These are phyloP conservation scores for Rubia tinctorum DNA, from an alignment of 305 asterid species.

Conservation along the genomic window DNA sequence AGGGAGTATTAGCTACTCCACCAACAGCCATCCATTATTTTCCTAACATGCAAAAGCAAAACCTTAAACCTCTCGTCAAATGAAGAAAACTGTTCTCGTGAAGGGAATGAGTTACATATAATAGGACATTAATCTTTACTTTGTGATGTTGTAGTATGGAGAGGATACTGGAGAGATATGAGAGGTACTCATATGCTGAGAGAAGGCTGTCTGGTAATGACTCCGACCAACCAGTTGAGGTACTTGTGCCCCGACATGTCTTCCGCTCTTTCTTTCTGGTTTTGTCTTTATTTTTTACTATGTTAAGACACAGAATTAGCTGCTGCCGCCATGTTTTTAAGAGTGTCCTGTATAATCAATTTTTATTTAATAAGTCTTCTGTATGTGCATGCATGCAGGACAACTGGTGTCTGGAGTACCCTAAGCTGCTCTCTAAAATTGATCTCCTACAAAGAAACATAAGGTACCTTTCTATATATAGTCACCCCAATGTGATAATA, in stretches of 20 bases:
- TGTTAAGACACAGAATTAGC: neutral
- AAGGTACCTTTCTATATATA: slow-evolving; percentile 35
- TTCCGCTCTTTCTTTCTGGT: neutral
- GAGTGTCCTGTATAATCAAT: neutral
- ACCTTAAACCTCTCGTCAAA: too few relatives aligned
- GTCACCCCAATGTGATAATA: neutral
- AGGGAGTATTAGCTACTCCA: too few relatives aligned
- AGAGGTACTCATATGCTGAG: slow-evolving; percentile 44
- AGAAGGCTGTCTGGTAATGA: slow-evolving; percentile 25
- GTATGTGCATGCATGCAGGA: slow-evolving; percentile 31
- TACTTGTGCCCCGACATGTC: slow-evolving; percentile 13
- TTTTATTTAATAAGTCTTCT: neutral
- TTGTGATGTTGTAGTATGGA: slow-evolving; percentile 50
- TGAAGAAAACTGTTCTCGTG: too few relatives aligned
- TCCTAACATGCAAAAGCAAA: too few relatives aligned
- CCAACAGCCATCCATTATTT: too few relatives aligned
- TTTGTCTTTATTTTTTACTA: neutral
- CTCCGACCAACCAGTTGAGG: slow-evolving; percentile 35
- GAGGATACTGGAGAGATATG: slow-evolving; percentile 62
- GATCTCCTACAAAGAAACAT: slow-evolving; percentile 58
- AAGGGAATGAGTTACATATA: too few relatives aligned
- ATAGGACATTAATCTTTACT: neutral
- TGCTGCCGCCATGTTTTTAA: neutral
- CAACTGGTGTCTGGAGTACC: slow-evolving; percentile 45
- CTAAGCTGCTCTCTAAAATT: slow-evolving; percentile 52